Conservation (phyloP, 2,329 filamentous ascomycete species). For the Fusarium equiseti region DNA sequence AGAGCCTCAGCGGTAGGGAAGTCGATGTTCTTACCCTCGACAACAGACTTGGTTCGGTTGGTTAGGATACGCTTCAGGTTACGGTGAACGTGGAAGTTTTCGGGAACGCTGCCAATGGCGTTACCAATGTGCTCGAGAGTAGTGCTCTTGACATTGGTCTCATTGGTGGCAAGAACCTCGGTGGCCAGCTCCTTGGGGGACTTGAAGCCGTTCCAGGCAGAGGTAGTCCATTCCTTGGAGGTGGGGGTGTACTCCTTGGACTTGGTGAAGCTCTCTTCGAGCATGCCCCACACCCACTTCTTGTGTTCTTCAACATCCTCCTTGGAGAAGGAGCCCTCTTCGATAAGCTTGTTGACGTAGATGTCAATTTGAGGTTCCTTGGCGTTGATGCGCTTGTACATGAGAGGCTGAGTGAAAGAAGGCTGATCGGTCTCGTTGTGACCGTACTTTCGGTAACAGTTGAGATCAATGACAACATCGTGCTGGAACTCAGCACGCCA, state of each 20-base stretch:
- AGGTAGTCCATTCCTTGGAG: constrained; percentile 98
- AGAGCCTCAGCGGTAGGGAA: constrained; percentile 97
- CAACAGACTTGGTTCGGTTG: constrained; percentile 90
- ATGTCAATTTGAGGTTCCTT: constrained; percentile 89
- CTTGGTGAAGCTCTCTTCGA: constrained; percentile 96
- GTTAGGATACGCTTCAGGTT: constrained; percentile 97
- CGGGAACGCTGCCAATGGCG: constrained; percentile 81
- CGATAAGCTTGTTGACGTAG: constrained; percentile 90
- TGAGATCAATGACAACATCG: constrained; percentile 96
- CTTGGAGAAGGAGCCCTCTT: constrained; percentile 95
- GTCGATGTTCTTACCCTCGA: constrained; percentile 94
- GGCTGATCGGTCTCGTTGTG: constrained; percentile 99
- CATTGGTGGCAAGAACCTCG: constrained; percentile 91
- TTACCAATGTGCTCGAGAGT: constrained; percentile 85
- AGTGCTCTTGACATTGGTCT: constrained; percentile 81
- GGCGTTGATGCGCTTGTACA: constrained; percentile 97
- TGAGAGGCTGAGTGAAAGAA: constrained; percentile 98
- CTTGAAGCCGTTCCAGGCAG: constrained; percentile 99
- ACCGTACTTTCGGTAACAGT: constrained; percentile 98
- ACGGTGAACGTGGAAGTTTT: constrained; percentile 89
- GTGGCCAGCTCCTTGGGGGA: constrained; percentile 97
- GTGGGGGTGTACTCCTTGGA: constrained; percentile 98
- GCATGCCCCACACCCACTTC: constrained; percentile 99
- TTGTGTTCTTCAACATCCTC: constrained; percentile 99
- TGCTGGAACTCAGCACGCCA: constrained; percentile 99